phyloP scores from a whole-genome alignment of 768 basidiomycete species.

The Termitomyces sp. region DNA sequence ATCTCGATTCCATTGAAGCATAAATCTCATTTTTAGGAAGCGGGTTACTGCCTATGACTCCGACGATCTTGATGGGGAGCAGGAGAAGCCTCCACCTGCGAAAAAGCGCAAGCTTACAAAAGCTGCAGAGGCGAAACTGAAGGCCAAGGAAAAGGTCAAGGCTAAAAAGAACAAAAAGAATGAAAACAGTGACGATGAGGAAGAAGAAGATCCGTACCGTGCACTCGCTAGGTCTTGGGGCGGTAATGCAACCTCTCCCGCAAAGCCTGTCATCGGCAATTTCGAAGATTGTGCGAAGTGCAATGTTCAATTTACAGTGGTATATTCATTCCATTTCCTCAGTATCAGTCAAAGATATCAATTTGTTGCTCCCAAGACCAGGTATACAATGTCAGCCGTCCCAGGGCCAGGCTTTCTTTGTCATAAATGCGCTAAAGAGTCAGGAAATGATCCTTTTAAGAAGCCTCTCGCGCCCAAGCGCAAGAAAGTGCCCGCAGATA shows the following conservation, averaged over 20 bases:
- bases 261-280: constrained; percentile 68
- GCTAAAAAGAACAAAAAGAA: constrained; percentile 38
- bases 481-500: constrained; percentile 59
- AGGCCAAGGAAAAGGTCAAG: constrained; percentile 35
- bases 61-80: constrained; percentile 67
- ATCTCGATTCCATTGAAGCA: not conserved
- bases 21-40: constrained; percentile 1
- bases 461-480: constrained; percentile 59
- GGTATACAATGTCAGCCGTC: constrained; percentile 75
- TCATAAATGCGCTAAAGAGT: constrained; percentile 72
- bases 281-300: constrained; percentile 82
- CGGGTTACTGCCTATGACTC: constrained; percentile 53
- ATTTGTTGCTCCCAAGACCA: constrained; percentile 48
- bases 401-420: constrained; percentile 78
- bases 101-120: constrained; percentile 58
- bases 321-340: constrained; percentile 31
- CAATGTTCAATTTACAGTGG: constrained; percentile 82
- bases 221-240: constrained; percentile 51
- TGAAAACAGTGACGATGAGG: constrained; percentile 37
- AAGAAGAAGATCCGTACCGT: constrained; percentile 67
- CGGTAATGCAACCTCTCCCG: constrained; percentile 19
- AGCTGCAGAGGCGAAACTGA: constrained; percentile 34
- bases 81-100: constrained; percentile 28
- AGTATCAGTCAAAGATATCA: not conserved
- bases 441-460: constrained; percentile 83